Conservation (phyloP, 495 filamentous ascomycete species). For the Elasticomyces elasticus region DNA sequence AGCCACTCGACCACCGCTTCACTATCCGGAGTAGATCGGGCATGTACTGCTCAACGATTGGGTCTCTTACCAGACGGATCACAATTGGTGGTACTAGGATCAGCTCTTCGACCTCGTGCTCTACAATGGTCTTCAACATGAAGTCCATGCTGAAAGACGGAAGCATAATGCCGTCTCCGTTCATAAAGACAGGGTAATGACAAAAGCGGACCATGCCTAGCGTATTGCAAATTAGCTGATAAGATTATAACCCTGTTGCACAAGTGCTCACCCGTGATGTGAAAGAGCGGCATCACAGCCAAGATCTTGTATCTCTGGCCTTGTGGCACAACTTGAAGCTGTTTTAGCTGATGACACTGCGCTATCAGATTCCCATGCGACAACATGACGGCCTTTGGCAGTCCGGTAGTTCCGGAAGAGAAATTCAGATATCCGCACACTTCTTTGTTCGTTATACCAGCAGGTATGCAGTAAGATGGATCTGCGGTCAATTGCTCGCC, state of each 20-base stretch:
- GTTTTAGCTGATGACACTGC: conserved; percentile 47
- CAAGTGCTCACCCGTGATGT: too few relatives aligned
- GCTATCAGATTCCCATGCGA: conserved; percentile 54
- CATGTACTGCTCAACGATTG: conserved; percentile 49
- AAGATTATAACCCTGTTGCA: too few relatives aligned
- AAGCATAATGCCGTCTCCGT: conserved; percentile 39
- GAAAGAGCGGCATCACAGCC: conserved; percentile 47
- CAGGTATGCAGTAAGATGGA: conserved; percentile 34
- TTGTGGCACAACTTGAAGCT: conserved; percentile 33
- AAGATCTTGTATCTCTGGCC: conserved; percentile 39
- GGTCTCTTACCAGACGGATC: conserved; percentile 54
- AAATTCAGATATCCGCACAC: conserved; percentile 49
- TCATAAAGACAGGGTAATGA: conserved; percentile 49
- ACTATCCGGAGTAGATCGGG: conserved; percentile 36
- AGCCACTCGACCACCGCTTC: conserved; percentile 45
- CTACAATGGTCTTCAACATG: conserved; percentile 23
- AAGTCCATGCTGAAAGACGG: conserved; percentile 17
- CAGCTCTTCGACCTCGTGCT: conserved; percentile 47
- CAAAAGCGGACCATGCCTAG: conserved; percentile 47
- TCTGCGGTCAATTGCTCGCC: conserved; percentile 28
- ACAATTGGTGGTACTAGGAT: conserved; percentile 61
- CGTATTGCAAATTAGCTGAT: not conserved
- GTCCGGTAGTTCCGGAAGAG: conserved; percentile 27
- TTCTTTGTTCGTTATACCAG: conserved; percentile 42
- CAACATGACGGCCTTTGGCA: conserved; percentile 34